Percentiles rank a stretch among this genome's conserved stretches.
Evolutionary conservation across 2,329 filamentous ascomycete species (phyloP).

Genomic region (Pyrenophora graminea): DNA sequence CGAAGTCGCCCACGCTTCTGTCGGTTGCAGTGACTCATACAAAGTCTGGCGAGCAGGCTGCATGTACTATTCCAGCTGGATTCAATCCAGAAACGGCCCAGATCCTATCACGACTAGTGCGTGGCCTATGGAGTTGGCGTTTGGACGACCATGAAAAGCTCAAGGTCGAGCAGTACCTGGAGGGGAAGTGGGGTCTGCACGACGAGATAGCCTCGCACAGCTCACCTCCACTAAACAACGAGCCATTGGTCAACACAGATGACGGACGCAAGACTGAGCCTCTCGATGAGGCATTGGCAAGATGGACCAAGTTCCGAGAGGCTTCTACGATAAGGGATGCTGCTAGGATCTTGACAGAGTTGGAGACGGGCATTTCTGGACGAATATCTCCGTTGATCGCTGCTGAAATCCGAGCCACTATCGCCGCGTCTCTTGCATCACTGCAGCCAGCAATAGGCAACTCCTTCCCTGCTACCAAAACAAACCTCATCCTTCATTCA

Average conservation of each 20-base stretch:
- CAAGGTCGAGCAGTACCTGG: slow-evolving; percentile 27
- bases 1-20: slow-evolving; percentile 20
- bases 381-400: slow-evolving; percentile 34
- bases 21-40: slow-evolving; percentile 30
- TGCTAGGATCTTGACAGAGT: slow-evolving; percentile 16
- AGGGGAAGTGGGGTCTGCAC: slow-evolving; percentile 14
- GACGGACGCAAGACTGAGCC: slow-evolving; percentile 6
- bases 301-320: slow-evolving; percentile 17
- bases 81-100: slow-evolving; percentile 24
- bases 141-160: slow-evolving; percentile 29
- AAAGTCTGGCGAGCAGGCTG: slow-evolving; percentile 31
- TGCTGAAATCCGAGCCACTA: slow-evolving; percentile 55
- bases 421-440: slow-evolving; percentile 54
- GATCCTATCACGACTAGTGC: slow-evolving; percentile 31
- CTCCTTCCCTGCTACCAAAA: slow-evolving; percentile 55
- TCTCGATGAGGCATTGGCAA: slow-evolving; percentile 9
- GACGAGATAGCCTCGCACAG: slow-evolving; percentile 6
- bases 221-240: slow-evolving; percentile 7
- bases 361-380: slow-evolving; percentile 7
- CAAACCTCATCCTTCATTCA: slow-evolving; percentile 64
- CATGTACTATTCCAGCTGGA: slow-evolving; percentile 27
- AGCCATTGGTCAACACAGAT: slow-evolving; percentile 7
- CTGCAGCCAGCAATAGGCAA: slow-evolving; percentile 45
- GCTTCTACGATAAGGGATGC: slow-evolving; percentile 18
- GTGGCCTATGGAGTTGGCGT: slow-evolving; percentile 29